Percentiles rank a stretch among this genome's conserved stretches.
phyloP scores from a whole-genome alignment of 1,139 yeast genomes.

The Yamadazyma oceani region DNA sequence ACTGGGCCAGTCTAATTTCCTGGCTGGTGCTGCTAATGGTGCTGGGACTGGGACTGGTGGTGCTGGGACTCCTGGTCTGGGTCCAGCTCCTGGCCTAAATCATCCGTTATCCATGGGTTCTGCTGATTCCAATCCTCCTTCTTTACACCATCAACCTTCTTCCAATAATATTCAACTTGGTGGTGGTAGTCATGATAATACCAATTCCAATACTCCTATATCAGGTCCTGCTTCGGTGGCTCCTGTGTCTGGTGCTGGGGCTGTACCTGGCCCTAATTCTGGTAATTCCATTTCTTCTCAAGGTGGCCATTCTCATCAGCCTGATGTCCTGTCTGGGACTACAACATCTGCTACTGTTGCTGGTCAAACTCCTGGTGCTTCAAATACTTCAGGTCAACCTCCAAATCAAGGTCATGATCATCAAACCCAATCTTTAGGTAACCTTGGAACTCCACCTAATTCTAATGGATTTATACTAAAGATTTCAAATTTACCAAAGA shows the following conservation, averaged over 20 bases:
- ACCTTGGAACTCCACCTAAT: slow-evolving; percentile 1
- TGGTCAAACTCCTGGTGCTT: slow-evolving; percentile 1
- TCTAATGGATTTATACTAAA: slow-evolving; percentile 17
- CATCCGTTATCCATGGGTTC: neutral
- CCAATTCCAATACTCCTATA: slow-evolving; percentile 1
- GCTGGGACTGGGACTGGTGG: neutral
- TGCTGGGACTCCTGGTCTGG: neutral
- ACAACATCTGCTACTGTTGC: slow-evolving; percentile 1
- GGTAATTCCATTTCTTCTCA: neutral
- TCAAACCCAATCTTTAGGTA: slow-evolving; percentile 5
- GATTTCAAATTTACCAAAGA: slow-evolving; percentile 66
- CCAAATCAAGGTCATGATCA: slow-evolving; percentile 11
- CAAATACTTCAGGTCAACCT: slow-evolving; percentile 5
- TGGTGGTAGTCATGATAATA: neutral
- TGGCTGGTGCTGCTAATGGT: neutral
- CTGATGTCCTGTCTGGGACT: too few relatives aligned
- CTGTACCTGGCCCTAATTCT: neutral
- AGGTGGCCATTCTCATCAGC: neutral
- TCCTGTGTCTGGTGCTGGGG: neutral
- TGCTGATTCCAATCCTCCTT: slow-evolving; percentile 2
- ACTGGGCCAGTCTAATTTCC: neutral
- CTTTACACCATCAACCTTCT: slow-evolving; percentile 4
- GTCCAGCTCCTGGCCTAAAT: neutral
- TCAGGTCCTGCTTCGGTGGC: neutral
- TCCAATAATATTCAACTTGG: slow-evolving; percentile 2